Evolutionary conservation across 2,329 filamentous ascomycete genomes (phyloP).

Genomic region (Blastomyces parvus): DNA sequence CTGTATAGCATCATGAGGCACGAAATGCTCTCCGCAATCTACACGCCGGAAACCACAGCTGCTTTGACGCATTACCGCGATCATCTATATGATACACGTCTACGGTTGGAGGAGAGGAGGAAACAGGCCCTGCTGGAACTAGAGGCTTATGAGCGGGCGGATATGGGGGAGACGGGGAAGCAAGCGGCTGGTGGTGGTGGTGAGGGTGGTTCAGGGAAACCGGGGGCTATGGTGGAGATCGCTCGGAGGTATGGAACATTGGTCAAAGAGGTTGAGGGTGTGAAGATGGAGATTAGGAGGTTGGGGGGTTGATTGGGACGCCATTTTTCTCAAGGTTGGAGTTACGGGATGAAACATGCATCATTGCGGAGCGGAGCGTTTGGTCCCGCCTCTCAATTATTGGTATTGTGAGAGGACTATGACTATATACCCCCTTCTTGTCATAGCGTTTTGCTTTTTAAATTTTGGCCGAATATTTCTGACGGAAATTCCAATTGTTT

Average conservation of each 20-base stretch:
- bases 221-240: slow-evolving; percentile 28
- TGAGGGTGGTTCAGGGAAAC: slow-evolving; percentile 12
- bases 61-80: slow-evolving; percentile 27
- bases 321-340: not conserved
- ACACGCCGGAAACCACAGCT: slow-evolving; percentile 29
- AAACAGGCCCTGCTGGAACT: slow-evolving; percentile 25
- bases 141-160: slow-evolving; percentile 27
- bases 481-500: not conserved
- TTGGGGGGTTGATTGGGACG: slow-evolving; percentile 15
- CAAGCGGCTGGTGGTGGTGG: not conserved
- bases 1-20: slow-evolving; percentile 28
- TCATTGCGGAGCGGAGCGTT: not conserved
- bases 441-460: not conserved
- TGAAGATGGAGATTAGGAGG: slow-evolving; percentile 29
- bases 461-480: not conserved
- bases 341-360: not conserved
- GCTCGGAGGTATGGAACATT: slow-evolving; percentile 31
- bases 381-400: not conserved
- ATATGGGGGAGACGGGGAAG: slow-evolving; percentile 9
- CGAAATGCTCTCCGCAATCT: slow-evolving; percentile 29
- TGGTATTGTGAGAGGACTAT: not conserved
- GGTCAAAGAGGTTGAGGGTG: slow-evolving; percentile 29
- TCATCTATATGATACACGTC: slow-evolving; percentile 25
- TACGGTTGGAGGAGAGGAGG: slow-evolving; percentile 25
- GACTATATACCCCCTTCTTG: not conserved